phyloP scores from a whole-genome alignment of 2,329 filamentous ascomycete species.

The Sclerotinia minor region DNA sequence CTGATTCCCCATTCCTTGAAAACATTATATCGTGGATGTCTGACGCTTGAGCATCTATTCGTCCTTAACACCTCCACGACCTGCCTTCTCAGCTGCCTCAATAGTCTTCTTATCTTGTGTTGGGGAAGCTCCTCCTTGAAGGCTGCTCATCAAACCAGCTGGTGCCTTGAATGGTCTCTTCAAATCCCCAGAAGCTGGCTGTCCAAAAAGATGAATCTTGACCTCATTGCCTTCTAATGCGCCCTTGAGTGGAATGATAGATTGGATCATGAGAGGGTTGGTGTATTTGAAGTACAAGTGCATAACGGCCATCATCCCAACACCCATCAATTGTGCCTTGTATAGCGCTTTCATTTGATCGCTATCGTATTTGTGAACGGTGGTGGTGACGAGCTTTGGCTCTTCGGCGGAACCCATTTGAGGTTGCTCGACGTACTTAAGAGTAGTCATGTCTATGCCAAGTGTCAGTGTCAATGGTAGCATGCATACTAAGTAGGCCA shows the following conservation, averaged over 20 bases:
- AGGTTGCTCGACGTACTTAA: slow-evolving; percentile 97
- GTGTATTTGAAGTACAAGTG: slow-evolving; percentile 99
- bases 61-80: slow-evolving; percentile 70
- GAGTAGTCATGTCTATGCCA: slow-evolving; percentile 82
- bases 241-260: slow-evolving; percentile 95
- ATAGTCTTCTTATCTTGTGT: slow-evolving; percentile 93
- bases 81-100: slow-evolving; percentile 74
- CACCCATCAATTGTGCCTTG: slow-evolving; percentile 91
- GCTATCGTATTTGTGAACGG: slow-evolving; percentile 91
- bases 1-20: neutral
- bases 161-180: slow-evolving; percentile 93
- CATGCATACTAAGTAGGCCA: slow-evolving; percentile 22
- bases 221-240: slow-evolving; percentile 92
- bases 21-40: slow-evolving; percentile 9
- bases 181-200: slow-evolving; percentile 84
- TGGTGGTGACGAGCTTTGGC: slow-evolving; percentile 94
- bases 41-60: slow-evolving; percentile 49
- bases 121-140: slow-evolving; percentile 64
- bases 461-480: neutral
- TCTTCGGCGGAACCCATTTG: slow-evolving; percentile 92
- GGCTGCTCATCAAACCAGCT: slow-evolving; percentile 78
- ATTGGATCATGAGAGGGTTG: slow-evolving; percentile 98
- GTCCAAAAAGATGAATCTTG: slow-evolving; percentile 91
- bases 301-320: slow-evolving; percentile 98
- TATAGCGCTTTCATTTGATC: slow-evolving; percentile 80